Evolutionary conservation across 225 moss, liverwort and hornwort genomes (phyloP).

Genomic region (Marchantia paleacea): DNA sequence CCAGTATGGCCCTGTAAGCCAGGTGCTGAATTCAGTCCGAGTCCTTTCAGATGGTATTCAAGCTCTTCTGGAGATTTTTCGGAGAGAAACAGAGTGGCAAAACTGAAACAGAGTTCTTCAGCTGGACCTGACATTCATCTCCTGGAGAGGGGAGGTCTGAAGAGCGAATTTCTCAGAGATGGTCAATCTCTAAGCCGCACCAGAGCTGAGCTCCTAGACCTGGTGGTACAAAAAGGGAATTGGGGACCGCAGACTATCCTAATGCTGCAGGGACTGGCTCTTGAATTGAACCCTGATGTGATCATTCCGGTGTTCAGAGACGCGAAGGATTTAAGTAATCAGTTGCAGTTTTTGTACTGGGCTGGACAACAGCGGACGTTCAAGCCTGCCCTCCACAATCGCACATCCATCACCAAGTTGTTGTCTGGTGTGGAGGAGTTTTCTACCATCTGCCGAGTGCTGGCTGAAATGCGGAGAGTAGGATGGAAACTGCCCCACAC

Average conservation of each 20-base stretch:
- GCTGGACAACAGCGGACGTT: conserved; percentile 49
- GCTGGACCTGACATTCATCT: not conserved
- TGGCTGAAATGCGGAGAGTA: conserved; percentile 46
- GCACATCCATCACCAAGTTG: conserved; percentile 50
- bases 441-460: conserved; percentile 13
- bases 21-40: not conserved
- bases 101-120: not conserved
- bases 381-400: conserved; percentile 46
- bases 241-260: conserved; percentile 36
- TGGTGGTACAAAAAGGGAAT: conserved; percentile 30
- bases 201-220: conserved; percentile 32
- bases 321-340: conserved; percentile 41
- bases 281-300: conserved; percentile 39
- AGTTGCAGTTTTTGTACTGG: conserved; percentile 63
- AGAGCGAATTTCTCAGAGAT: not conserved
- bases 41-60: not conserved
- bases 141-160: not conserved
- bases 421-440: conserved; percentile 44
- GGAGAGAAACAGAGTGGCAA: not conserved
- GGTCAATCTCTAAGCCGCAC: conserved; percentile 6
- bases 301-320: conserved; percentile 50
- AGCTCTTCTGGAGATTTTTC: not conserved
- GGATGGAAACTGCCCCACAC: conserved; percentile 47
- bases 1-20: not conserved
- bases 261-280: conserved; percentile 28